A percentile compares a stretch with the other conserved stretches of the same genome.
These are phyloP conservation scores for Phytophthora capsici DNA, from an alignment of 352 stramenopile species.

Conservation along the genomic window DNA sequence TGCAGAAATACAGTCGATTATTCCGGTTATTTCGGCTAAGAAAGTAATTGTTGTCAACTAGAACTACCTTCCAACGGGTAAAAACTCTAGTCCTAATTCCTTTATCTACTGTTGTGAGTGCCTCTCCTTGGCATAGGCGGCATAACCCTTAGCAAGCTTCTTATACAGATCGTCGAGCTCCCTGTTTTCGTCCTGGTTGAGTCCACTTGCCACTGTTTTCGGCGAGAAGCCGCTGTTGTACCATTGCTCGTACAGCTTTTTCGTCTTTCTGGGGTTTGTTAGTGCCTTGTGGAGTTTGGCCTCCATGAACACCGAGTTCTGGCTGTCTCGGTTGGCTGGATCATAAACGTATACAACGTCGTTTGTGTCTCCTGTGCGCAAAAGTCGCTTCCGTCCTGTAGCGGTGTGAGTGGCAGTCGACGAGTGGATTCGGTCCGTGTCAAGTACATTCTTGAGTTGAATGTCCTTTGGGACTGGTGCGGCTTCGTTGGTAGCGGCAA, in stretches of 20 bases:
- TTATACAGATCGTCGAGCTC: slow-evolving; percentile 11
- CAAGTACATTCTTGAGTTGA: not conserved
- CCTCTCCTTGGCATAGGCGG: slow-evolving; percentile 5
- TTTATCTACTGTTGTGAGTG: not conserved
- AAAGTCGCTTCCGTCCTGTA: not conserved
- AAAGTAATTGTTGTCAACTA: no score
- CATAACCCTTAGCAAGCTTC: slow-evolving; percentile 13
- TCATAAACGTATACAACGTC: not conserved
- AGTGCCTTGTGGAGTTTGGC: slow-evolving; percentile 18
- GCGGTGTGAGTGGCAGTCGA: not conserved
- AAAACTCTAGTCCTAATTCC: not conserved
- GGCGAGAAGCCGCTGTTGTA: slow-evolving; percentile 15
- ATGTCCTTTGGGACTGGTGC: not conserved
- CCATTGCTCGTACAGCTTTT: slow-evolving; percentile 20
- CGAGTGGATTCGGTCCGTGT: not conserved
- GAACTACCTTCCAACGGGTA: slow-evolving; percentile 11
- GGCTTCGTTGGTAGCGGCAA: slow-evolving; percentile 6
- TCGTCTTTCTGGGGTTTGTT: slow-evolving; percentile 16
- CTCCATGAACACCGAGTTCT: slow-evolving; percentile 11
- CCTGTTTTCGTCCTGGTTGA: slow-evolving; percentile 13
- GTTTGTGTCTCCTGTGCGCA: slow-evolving; percentile 4
- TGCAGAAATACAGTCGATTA: no score
- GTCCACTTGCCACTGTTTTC: slow-evolving; percentile 5
- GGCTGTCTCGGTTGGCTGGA: slow-evolving; percentile 1
- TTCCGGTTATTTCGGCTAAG: no score